Evolutionary conservation across 306 rosid species (phyloP).

Genomic region (Rubus parviflorus): DNA sequence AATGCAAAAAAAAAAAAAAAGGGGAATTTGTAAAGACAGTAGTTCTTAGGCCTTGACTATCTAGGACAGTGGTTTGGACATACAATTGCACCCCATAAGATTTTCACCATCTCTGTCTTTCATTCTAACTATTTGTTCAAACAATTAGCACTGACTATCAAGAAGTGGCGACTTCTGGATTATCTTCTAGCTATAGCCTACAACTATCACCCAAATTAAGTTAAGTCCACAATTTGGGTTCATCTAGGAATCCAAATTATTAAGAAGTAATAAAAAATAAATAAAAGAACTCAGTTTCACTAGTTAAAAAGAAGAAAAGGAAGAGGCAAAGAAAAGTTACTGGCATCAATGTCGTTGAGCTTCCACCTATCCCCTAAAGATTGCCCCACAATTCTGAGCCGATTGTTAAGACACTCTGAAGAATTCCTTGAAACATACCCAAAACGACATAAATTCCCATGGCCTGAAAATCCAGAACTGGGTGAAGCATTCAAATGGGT

Average conservation of each 20-base stretch:
- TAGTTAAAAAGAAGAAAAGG: neutral
- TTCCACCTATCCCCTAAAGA: conserved; percentile 74
- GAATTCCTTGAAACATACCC: conserved; percentile 31
- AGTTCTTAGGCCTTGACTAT: neutral
- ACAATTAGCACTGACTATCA: neutral
- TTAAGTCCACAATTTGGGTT: neutral
- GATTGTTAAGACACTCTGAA: conserved; percentile 40
- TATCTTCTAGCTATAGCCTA: too few relatives aligned
- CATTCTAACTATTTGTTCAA: neutral
- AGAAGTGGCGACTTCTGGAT: too few relatives aligned
- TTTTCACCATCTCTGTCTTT: neutral
- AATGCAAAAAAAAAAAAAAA: neutral
- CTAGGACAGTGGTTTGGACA: neutral
- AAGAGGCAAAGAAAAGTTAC: conserved; percentile 33
- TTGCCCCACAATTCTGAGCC: conserved; percentile 52
- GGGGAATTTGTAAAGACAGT: neutral
- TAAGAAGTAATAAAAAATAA: neutral
- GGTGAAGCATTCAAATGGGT: conserved; percentile 22
- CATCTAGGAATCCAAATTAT: neutral
- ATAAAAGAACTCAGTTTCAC: neutral
- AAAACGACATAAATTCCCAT: conserved; percentile 24
- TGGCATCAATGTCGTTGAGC: conserved; percentile 57
- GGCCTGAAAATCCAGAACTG: conserved; percentile 34
- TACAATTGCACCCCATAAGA: neutral
- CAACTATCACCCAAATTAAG: too few relatives aligned